Base-by-base conservation (phyloP, 768 basidiomycete genomes). In the Boletus subcaerulescens region DNA sequence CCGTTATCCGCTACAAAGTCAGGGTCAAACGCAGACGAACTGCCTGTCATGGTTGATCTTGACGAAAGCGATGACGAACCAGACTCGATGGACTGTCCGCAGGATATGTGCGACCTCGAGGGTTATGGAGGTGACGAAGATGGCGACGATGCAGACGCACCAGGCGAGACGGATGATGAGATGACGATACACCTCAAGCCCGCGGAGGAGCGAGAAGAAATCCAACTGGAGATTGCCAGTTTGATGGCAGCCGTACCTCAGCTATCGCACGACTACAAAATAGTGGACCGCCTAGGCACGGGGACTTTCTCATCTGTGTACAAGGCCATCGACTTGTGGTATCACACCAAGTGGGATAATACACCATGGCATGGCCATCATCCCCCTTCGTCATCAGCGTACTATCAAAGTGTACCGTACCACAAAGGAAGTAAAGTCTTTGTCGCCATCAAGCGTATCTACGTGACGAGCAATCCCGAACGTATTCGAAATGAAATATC, bases 271-370 rank as follows among this genome's bases (percentile, higher is more conserved):
- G 78, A 89, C 59, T 98, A 96, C 76, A 80, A 76, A 47, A 76
- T 98, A 35, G 70, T 98, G 35, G 96, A 98, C 73, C 82, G 95
- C 1, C 81, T 99, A 1, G 97, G 97, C 14, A 98, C 95, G 50
- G 96, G 96, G 15, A 99, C 96, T 2, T 99, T 99, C 74, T 98
- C 96, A 0, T 94, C 94, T 11, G 97, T 99, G n/a, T 99, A 98
- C 80, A 97, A 98, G 65, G 97, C 95, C 0, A 71, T 95, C 59
- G 97, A 99, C 70, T 63, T 89, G 15, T 73, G 79, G 54, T 83
- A 89, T 63, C 83, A 91, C 61, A 73, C 79, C 46, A 87, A 89
- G 49, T 91, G 85, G 85, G 80, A 90, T 68, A 91, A 93, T 62
- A 60, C 70, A 5, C 76, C 82, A 13, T 93, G 91, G 91, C 82